Base-by-base conservation (phyloP, 1,284 basidiomycete genomes). In the Stygiomarasmius scandens region DNA sequence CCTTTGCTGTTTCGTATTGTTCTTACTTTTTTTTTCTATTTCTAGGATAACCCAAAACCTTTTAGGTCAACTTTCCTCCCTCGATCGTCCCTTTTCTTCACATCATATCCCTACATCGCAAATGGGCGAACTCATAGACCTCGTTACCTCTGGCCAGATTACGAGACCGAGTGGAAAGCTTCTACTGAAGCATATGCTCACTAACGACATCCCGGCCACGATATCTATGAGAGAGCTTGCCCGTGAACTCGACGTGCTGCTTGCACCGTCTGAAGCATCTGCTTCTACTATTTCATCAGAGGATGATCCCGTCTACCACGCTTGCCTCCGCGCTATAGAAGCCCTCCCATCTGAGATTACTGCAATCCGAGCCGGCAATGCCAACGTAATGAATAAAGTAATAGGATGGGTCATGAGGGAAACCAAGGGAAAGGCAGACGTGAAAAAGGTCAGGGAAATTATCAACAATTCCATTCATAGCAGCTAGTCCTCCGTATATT, bases 381-480 rank as follows among this genome's bases (percentile, higher is more conserved):
- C 76, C 27, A 94, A 92, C 61, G 95, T 96, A 1, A 68, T 98
- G 43, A 94, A 94, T 77, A 89, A 91, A 60, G 81, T 99, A 32
- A 82, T 98, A 6, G 96, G 96, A 0, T 82, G 85, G 68, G 92
- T 96, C 22, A 98, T 98, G 94, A 92, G 88, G 72, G 71, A 83
- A 53, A 92, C 88, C 58, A 79, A 84, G 58, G 96, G 96, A 3
- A 80, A 86, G 32, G 93, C 89, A 20, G 89, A 97, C 68, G 86
- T 87, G 1, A 73, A 76, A 50, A 72, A 72, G 23, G 79, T 77
- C n/a, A 78, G 74, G 61, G 66, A 64, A 11, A 67, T 74, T 61
- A 64, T 90, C 32, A 74, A 81, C 53, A 73, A 75, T 56, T 66
- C 87, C 48, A 69, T 83, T 38, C 34, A 32, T 24, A 54, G 56